Conservation (phyloP, 768 basidiomycete species). For the Steccherinum ochraceum region DNA sequence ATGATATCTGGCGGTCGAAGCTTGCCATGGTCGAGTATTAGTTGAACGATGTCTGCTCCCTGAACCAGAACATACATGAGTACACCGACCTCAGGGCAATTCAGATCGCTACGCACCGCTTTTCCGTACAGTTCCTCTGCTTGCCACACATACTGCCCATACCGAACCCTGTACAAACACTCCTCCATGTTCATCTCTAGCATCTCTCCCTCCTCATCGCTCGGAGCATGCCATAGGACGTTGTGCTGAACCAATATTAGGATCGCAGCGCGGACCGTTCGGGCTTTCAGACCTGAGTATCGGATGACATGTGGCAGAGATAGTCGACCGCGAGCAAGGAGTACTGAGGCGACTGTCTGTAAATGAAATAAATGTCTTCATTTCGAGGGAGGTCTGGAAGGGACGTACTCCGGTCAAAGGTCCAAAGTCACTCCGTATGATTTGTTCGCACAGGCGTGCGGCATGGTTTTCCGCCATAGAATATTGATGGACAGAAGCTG, state of each 20-base stretch:
- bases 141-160: constrained; percentile 75
- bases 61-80: constrained; percentile 25
- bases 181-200: constrained; percentile 81
- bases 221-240: constrained; percentile 76
- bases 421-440: constrained; percentile 10
- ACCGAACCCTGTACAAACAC: constrained; percentile 75
- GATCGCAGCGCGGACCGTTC: constrained; percentile 61
- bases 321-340: constrained; percentile 83
- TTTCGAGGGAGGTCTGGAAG: not conserved
- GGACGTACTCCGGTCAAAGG: constrained; percentile 9
- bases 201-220: constrained; percentile 66
- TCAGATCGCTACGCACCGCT: constrained; percentile 41
- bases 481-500: too few species aligned
- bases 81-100: not conserved
- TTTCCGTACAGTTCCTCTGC: constrained; percentile 67
- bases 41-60: constrained; percentile 72
- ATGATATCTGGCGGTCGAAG: constrained; percentile 71
- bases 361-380: not conserved
- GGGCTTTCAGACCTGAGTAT: constrained; percentile 60
- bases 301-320: constrained; percentile 62
- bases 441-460: constrained; percentile 11
- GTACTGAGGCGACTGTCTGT: constrained; percentile 65
- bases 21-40: constrained; percentile 82
- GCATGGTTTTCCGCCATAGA: constrained; percentile 11
- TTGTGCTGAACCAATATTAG: constrained; percentile 89